phyloP scores from a whole-genome alignment of 1,139 yeast species.

The Yamadazyma taylorii region DNA sequence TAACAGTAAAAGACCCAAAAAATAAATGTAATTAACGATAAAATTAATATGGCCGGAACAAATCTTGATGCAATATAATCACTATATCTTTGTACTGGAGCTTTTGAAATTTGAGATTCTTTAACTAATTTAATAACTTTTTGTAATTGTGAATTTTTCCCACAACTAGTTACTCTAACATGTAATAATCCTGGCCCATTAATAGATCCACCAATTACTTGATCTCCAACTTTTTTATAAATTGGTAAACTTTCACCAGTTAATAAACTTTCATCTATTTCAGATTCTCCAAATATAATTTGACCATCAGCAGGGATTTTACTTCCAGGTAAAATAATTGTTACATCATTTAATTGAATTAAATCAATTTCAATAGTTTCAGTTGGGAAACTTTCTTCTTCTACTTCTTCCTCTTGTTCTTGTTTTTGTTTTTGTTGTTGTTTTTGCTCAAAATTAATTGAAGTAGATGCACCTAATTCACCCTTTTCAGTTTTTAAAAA shows the following conservation, averaged over 20 bases:
- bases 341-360: slow-evolving; percentile 74
- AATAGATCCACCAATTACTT: slow-evolving; percentile 86
- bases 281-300: slow-evolving; percentile 74
- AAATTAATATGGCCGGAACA: slow-evolving; percentile 69
- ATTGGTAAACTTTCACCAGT: slow-evolving; percentile 91
- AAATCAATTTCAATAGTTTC: slow-evolving; percentile 64
- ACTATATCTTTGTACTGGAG: slow-evolving; percentile 89
- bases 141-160: slow-evolving; percentile 81
- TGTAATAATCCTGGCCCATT: slow-evolving; percentile 77
- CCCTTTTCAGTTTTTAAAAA: slow-evolving; percentile 14
- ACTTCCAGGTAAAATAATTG: slow-evolving; percentile 80
- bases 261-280: slow-evolving; percentile 81
- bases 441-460: not conserved
- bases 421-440: too few relatives aligned
- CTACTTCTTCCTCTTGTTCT: not conserved
- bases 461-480: slow-evolving; percentile 1
- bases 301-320: slow-evolving; percentile 91
- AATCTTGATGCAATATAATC: slow-evolving; percentile 84
- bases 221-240: slow-evolving; percentile 56
- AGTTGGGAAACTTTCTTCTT: slow-evolving; percentile 22
- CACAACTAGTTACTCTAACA: slow-evolving; percentile 67
- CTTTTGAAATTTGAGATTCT: slow-evolving; percentile 84
- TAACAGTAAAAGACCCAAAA: slow-evolving; percentile 59
- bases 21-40: slow-evolving; percentile 64
- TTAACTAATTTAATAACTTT: slow-evolving; percentile 85